phyloP scores from a whole-genome alignment of 1,284 basidiomycete species.

The Fomitopsis palustris region DNA sequence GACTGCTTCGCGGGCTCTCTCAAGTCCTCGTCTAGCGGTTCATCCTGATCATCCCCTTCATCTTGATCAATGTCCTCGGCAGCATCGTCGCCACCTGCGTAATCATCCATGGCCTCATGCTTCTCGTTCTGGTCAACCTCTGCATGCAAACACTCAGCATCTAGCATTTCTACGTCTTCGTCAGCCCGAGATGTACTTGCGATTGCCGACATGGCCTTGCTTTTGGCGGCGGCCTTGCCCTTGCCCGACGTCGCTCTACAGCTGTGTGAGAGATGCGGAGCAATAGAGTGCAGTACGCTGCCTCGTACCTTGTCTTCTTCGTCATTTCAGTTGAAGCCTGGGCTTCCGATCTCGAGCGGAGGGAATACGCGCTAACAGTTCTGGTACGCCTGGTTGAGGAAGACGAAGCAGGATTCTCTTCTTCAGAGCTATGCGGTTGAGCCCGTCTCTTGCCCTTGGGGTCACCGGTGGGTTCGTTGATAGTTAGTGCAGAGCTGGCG shows the following conservation, averaged over 20 bases:
- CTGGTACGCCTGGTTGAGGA: slow-evolving; percentile 54
- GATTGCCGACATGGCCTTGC: slow-evolving; percentile 49
- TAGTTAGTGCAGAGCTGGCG: slow-evolving; percentile 47
- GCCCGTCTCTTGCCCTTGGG: slow-evolving; percentile 85
- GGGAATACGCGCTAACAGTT: slow-evolving; percentile 49
- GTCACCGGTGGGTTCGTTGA: slow-evolving; percentile 72
- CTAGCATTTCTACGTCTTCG: slow-evolving; percentile 75
- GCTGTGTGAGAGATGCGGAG: slow-evolving; percentile 6
- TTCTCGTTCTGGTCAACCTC: slow-evolving; percentile 49
- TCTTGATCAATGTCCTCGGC: slow-evolving; percentile 41
- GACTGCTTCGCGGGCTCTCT: slow-evolving; percentile 28
- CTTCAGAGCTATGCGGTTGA: slow-evolving; percentile 63
- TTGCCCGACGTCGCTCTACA: slow-evolving; percentile 47
- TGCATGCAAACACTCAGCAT: slow-evolving; percentile 59
- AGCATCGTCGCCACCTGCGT: slow-evolving; percentile 41
- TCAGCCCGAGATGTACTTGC: slow-evolving; percentile 59
- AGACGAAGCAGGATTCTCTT: slow-evolving; percentile 47
- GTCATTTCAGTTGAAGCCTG: slow-evolving; percentile 57
- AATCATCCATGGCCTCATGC: slow-evolving; percentile 28
- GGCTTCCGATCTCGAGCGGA: slow-evolving; percentile 56
- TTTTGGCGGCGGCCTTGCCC: slow-evolving; percentile 61
- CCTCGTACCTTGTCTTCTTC: slow-evolving; percentile 61
- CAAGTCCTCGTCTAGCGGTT: slow-evolving; percentile 41
- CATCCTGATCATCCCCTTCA: slow-evolving; percentile 39
- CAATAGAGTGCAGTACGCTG: slow-evolving; percentile 12